Base-by-base conservation (phyloP, 352 stramenopile species). In the Pythium aquatile region DNA sequence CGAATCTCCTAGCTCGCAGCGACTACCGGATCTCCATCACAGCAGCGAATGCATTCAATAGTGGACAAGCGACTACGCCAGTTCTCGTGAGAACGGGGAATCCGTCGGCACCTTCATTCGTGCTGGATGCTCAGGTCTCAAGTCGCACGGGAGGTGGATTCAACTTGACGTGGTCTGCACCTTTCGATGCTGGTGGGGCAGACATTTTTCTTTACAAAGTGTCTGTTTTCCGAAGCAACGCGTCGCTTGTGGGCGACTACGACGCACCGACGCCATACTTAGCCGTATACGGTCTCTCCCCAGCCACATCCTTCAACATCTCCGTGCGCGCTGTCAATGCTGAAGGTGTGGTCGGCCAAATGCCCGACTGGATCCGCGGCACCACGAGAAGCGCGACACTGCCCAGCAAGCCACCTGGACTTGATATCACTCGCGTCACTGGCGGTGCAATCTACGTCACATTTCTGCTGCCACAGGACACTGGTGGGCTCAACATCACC, bases 361-460 rank as follows among this genome's bases (percentile, higher is more conserved):
- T 20, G 1, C 74, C 76, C 9, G 44, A 59, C 0, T 8, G 42
- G 7, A 24, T 80, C 3, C 8, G 30, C 1, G 66, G 85, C 1
- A 75, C 56, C 1, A 87, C 80, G 0, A 72, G 60, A 2, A 59
- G 63, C 20, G 60, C 69, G 3, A 81, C 78, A 3, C 26, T 74
- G 14, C 78, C 80, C 0, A 71, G 68, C 28, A 83, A 80, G 37
- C 80, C 80, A 2, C 49, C 44, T 0, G 58, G 55, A 14, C 47
- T 80, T 6, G 52, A 42, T 8, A 55, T 80, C 30, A 42, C 24
- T 16, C 68, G 65, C 1, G 39, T 52, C 13, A 89, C 80, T 2
- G 80, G 80, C 9, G 80, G 80, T 2, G 65, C 72, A 2, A 51
- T 89, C n/a, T 72, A 79, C 6, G 26, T 89, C 11, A 37, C 69